Percentiles rank a stretch among this genome's conserved stretches.
phyloP scores from a whole-genome alignment of 306 rosid species.

The Luffa acutangula region DNA sequence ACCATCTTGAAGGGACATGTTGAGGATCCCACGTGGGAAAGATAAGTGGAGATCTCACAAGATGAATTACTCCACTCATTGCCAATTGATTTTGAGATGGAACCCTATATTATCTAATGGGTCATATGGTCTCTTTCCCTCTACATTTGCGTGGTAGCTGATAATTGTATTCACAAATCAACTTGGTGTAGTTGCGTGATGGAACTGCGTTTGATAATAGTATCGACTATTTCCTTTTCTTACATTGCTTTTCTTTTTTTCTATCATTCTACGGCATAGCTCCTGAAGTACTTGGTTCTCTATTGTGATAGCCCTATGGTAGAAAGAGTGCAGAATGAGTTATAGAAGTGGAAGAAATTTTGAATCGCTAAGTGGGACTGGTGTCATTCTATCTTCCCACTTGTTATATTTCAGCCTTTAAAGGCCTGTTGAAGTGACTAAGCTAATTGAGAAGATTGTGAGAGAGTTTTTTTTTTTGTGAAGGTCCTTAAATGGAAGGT shows the following conservation, averaged over 20 bases:
- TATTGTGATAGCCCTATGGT: not conserved
- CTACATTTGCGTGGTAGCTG: not conserved
- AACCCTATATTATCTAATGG: too few species aligned
- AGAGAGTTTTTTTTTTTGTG: not conserved
- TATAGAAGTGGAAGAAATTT: not conserved
- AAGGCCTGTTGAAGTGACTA: not conserved
- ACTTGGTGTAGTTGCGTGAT: slow-evolving; percentile 1
- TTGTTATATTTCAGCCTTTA: not conserved
- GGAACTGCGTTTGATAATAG: not conserved
- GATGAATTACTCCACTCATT: too few species aligned
- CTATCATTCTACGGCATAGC: not conserved
- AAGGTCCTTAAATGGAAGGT: not conserved
- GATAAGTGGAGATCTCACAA: too few species aligned
- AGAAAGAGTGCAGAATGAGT: not conserved
- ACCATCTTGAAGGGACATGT: too few species aligned
- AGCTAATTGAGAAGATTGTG: not conserved
- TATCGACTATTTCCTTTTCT: not conserved
- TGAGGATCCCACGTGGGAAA: too few species aligned
- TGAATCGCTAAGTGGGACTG: not conserved
- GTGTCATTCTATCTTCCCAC: not conserved
- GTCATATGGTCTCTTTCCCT: not conserved
- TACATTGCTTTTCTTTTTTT: not conserved
- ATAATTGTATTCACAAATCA: not conserved
- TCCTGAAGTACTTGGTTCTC: not conserved
- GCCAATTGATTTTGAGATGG: too few species aligned